These are phyloP conservation scores for Syncephalastrum sp. DNA, from an alignment of 371 early-diverging fungal genomes.

Conservation along the genomic window DNA sequence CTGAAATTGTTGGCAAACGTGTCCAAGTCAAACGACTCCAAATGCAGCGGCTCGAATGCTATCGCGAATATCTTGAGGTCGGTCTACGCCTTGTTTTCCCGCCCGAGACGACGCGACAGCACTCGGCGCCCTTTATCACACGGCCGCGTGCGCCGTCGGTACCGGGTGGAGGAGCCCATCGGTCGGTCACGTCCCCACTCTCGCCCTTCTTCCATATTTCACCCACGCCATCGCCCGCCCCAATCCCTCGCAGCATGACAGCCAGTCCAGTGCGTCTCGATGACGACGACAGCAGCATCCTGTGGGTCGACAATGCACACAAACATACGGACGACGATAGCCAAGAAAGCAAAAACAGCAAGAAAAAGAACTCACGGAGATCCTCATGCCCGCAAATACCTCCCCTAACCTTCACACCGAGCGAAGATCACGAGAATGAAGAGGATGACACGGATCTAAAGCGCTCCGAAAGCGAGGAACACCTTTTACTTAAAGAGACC, in stretches of 20 bases:
- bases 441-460: slow-evolving; percentile 2
- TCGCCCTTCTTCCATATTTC: background rate
- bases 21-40: slow-evolving; percentile 55
- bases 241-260: background rate
- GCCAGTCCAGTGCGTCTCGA: slow-evolving; percentile 10
- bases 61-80: slow-evolving; percentile 64
- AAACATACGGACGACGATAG: background rate
- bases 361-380: slow-evolving; percentile 10
- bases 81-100: slow-evolving; percentile 1
- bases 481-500: background rate
- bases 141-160: slow-evolving; percentile 12
- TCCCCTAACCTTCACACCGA: slow-evolving; percentile 11
- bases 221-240: background rate
- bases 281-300: slow-evolving; percentile 7
- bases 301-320: slow-evolving; percentile 2
- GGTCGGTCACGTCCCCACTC: background rate
- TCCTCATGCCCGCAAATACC: slow-evolving; percentile 22
- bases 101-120: slow-evolving; percentile 4
- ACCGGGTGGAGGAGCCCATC: background rate
- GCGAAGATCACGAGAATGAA: background rate
- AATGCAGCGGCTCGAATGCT: slow-evolving; percentile 67
- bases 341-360: background rate
- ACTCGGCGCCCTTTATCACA: slow-evolving; percentile 12
- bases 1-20: slow-evolving; percentile 53
- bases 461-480: background rate